Conservation (phyloP, 78 protist genomes). For the Protostelium mycophagum region DNA sequence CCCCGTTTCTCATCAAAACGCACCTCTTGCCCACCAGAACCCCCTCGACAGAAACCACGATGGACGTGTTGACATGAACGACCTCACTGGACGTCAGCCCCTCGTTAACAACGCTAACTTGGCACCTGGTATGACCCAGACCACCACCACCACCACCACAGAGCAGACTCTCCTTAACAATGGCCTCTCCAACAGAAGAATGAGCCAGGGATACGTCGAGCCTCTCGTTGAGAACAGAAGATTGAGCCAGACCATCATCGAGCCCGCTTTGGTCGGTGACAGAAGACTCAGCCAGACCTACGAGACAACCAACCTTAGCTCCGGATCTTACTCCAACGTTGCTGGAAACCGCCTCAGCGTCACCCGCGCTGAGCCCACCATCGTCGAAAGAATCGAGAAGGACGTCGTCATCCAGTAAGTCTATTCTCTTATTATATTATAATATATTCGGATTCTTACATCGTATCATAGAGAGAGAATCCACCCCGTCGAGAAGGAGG, state of each 20-base stretch:
- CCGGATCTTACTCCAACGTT: neutral
- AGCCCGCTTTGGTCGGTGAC: too few species aligned
- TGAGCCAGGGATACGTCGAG: neutral
- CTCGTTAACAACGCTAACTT: neutral
- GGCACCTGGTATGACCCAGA: neutral
- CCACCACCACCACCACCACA: neutral
- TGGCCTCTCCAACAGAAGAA: neutral
- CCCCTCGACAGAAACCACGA: neutral
- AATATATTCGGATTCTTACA: too few species aligned
- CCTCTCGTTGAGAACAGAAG: neutral
- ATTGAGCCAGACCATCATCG: neutral
- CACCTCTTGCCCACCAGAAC: neutral
- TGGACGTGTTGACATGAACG: neutral
- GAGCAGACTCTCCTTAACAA: neutral
- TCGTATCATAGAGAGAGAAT: too few species aligned
- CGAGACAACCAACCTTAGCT: neutral
- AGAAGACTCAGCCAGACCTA: neutral
- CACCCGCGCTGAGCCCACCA: neutral
- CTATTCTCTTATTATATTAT: too few species aligned
- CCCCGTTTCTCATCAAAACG: neutral
- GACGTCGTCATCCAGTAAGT: constrained; percentile 2
- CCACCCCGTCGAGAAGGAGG: neutral
- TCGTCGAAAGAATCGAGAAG: neutral
- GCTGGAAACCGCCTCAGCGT: neutral
- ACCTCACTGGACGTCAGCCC: neutral